A percentile compares a stretch with the other conserved stretches of the same genome.
Conservation (phyloP, 306 rosid genomes). For the Fagus sylvatica region DNA sequence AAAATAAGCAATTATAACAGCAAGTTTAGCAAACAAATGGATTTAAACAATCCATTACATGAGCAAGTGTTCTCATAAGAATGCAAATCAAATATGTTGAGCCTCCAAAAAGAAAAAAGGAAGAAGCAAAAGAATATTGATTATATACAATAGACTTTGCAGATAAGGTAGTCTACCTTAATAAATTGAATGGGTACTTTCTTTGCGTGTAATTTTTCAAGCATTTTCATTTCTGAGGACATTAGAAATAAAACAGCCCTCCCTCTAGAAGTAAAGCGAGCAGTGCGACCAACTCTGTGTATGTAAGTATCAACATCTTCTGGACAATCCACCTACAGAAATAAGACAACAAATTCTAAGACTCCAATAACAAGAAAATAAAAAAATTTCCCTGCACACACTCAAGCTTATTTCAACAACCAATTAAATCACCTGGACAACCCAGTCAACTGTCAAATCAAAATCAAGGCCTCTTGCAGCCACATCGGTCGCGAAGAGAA, state of each 20-base stretch:
- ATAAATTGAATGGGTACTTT: constrained; percentile 65
- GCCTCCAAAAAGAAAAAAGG: not conserved
- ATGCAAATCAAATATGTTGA: not conserved
- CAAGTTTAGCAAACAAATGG: constrained; percentile 22
- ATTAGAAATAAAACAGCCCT: constrained; percentile 70
- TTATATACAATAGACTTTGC: not conserved
- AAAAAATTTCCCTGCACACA: too few species aligned
- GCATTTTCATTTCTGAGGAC: constrained; percentile 84
- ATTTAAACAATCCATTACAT: not conserved
- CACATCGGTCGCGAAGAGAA: constrained; percentile 89
- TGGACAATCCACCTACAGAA: constrained; percentile 83
- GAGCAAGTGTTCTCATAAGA: not conserved
- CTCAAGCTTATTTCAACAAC: not conserved
- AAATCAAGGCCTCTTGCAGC: constrained; percentile 98
- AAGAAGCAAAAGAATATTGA: not conserved
- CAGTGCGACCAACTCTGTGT: constrained; percentile 98
- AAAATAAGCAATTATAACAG: constrained; percentile 27
- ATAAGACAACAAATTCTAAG: constrained; percentile 14
- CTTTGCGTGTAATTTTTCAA: constrained; percentile 64
- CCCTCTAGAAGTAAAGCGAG: constrained; percentile 78
- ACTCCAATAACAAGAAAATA: not conserved
- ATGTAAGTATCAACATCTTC: constrained; percentile 84
- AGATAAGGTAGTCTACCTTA: constrained; percentile 54
- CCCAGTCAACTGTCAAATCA: constrained; percentile 93
- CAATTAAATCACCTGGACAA: constrained; percentile 74